phyloP scores from a whole-genome alignment of 352 stramenopile genomes.

The Aphanomyces stellatus region DNA sequence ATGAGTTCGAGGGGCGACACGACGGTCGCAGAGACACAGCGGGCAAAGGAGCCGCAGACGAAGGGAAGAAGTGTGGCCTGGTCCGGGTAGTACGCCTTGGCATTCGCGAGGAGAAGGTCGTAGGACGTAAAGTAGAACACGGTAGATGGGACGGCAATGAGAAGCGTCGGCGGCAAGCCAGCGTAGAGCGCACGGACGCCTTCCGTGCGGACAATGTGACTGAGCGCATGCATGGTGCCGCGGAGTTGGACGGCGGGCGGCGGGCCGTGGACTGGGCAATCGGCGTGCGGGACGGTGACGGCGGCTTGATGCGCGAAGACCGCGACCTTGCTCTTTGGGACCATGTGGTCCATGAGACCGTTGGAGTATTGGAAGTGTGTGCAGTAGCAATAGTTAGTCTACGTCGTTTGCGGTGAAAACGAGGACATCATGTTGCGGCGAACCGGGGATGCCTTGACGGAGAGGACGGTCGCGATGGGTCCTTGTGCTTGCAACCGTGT shows the following conservation, averaged over 20 bases:
- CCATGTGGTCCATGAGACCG: slow-evolving; percentile 73
- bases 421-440: neutral
- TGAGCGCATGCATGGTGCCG: slow-evolving; percentile 56
- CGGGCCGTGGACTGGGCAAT: slow-evolving; percentile 15
- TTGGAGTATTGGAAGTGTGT: slow-evolving; percentile 73
- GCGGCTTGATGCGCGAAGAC: neutral
- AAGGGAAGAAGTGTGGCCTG: slow-evolving; percentile 37
- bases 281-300: neutral
- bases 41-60: slow-evolving; percentile 38
- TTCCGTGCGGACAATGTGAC: slow-evolving; percentile 50
- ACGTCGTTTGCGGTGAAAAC: neutral
- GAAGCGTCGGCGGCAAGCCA: slow-evolving; percentile 80
- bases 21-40: slow-evolving; percentile 45
- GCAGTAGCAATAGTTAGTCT: slow-evolving; percentile 19
- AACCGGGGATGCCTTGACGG: slow-evolving; percentile 2
- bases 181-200: slow-evolving; percentile 59
- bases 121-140: slow-evolving; percentile 93
- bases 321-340: slow-evolving; percentile 37
- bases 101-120: slow-evolving; percentile 50
- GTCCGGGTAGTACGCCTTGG: slow-evolving; percentile 32
- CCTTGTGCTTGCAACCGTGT: slow-evolving; percentile 70
- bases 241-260: slow-evolving; percentile 26
- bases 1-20: slow-evolving; percentile 84
- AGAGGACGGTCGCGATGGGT: slow-evolving; percentile 21
- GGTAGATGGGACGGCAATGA: slow-evolving; percentile 90